A percentile compares a stretch with the other conserved stretches of the same genome.
These are phyloP conservation scores for Phalaenopsis equestris DNA, from an alignment of 106 monocot species.

Conservation along the genomic window DNA sequence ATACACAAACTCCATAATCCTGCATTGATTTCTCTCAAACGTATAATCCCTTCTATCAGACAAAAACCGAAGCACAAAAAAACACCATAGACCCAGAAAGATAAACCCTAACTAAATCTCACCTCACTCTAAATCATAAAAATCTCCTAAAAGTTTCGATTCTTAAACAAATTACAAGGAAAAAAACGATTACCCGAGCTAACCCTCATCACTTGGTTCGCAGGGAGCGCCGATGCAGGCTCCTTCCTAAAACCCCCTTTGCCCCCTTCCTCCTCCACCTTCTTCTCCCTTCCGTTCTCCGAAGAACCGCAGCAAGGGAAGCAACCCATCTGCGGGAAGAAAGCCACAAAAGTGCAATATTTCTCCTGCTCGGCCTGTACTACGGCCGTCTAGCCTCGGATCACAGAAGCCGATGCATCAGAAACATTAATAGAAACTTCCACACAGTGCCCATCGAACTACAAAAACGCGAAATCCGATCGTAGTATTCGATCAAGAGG, in stretches of 20 bases:
- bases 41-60: background rate
- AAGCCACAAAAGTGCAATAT: constrained; percentile 5
- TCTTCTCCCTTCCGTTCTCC: constrained; percentile 14
- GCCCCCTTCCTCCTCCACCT: constrained; percentile 9
- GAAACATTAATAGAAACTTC: too few relatives aligned
- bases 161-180: background rate
- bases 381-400: background rate
- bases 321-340: constrained; percentile 39
- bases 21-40: too few relatives aligned
- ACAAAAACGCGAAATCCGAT: too few relatives aligned
- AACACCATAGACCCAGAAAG: background rate
- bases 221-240: constrained; percentile 11
- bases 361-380: background rate
- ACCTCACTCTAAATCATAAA: background rate
- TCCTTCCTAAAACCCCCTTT: constrained; percentile 31
- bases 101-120: background rate
- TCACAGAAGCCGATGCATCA: too few relatives aligned
- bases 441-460: too few relatives aligned
- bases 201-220: constrained; percentile 14
- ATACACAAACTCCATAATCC: too few relatives aligned
- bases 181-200: background rate
- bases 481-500: too few relatives aligned
- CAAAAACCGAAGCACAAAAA: background rate
- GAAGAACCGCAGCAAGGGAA: constrained; percentile 60
- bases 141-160: background rate